Conservation (phyloP, 2,329 filamentous ascomycete genomes). For the Mollisia scopiformis region DNA sequence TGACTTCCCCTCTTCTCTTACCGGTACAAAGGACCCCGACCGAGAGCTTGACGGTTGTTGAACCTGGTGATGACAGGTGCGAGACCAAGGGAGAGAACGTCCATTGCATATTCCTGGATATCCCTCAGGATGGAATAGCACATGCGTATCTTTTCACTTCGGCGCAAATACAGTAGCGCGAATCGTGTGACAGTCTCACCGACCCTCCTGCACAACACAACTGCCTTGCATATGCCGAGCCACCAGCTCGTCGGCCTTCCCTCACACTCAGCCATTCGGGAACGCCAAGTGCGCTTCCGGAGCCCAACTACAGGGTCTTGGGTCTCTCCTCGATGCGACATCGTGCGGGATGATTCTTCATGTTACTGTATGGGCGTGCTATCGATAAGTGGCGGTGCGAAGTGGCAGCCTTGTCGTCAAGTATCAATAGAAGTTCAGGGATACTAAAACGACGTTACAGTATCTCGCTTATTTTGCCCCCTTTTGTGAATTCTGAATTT, state of each 20-base stretch:
- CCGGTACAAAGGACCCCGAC: background rate
- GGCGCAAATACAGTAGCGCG: background rate
- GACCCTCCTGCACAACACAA: slow-evolving; percentile 1
- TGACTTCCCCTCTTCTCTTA: background rate
- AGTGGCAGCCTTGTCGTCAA: background rate
- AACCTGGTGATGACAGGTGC: slow-evolving; percentile 25
- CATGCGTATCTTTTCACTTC: no score
- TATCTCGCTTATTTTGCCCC: background rate
- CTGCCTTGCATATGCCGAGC: background rate
- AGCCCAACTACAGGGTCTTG: background rate
- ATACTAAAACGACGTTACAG: background rate
- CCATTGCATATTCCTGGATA: no score
- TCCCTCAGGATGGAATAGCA: no score
- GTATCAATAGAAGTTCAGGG: background rate
- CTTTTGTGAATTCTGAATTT: no score
- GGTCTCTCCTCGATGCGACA: background rate
- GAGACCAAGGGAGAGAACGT: no score
- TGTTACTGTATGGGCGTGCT: background rate
- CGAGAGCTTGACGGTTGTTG: no score
- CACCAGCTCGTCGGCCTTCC: background rate
- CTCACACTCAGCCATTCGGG: background rate
- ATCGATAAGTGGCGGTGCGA: background rate
- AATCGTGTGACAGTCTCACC: background rate
- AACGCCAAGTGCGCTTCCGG: background rate
- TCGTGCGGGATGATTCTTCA: background rate